Base-by-base conservation (phyloP, 2,329 filamentous ascomycete genomes). In the Pestalotiopsis sp. region DNA sequence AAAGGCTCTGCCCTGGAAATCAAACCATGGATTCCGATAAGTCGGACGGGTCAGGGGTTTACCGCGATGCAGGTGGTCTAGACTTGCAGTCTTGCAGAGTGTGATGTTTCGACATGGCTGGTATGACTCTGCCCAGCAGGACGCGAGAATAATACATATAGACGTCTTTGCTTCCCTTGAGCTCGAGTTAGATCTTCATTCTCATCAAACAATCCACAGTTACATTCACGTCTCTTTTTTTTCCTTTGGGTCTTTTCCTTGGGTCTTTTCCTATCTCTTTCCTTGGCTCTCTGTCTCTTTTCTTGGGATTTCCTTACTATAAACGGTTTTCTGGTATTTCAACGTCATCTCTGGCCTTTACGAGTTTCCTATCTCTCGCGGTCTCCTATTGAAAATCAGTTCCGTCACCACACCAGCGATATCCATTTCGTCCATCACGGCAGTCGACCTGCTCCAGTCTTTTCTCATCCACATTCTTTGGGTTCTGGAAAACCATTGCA, bases 181-280 rank as follows among this genome's bases (percentile, higher is more conserved):
- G 61, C 13, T 52, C 31, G 14, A 56, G 38, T 27, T 27, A 45
- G 23, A 45, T 23, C 27, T 73, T 66, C 68, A 68, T 70, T 67
- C 65, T 71, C 72, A 76, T 72, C 62, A 72, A 69, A 27, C 64
- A 52, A 69, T 68, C 27, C 49, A 56, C 64, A 74, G 69, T 45
- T 69, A 69, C 66, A 38, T 23, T 70, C 41, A 74, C 68, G 69
- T 67, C 68, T 70, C 78, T 77, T 75, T 71, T 70, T 76, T 71
- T 70, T 27, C n/a, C 56, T 61, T 68, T 71, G 11, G 45, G 45
- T 52, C 45, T 52, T 52, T 52, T 52, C 45, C 45, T 52, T 52
- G 17, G 17, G 17, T 52, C 75, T 72, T 72, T 68, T 73, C 73
- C 68, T 73, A 68, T 74, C 61, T 73, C 66, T 70, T 57, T 72